A percentile compares a stretch with the other conserved stretches of the same genome.
Conservation (phyloP, 139 green algal genomes). For the Raphidocelis subcapitata region DNA sequence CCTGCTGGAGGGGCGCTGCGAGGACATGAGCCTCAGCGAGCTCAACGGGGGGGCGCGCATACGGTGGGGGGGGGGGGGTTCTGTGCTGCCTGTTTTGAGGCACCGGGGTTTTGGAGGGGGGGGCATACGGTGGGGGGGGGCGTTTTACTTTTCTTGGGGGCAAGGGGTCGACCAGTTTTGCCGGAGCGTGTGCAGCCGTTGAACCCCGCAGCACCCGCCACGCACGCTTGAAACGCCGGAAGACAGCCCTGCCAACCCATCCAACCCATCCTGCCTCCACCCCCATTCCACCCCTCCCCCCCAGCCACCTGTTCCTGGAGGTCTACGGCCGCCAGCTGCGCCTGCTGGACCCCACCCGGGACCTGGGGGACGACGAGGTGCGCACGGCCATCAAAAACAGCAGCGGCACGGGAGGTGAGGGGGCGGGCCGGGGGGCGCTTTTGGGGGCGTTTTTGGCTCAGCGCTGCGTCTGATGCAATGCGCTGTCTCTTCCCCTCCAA, state of each 20-base stretch:
- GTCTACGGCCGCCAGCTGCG: constrained; percentile 33
- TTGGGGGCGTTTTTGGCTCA: background rate
- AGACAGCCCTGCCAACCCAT: too few species aligned
- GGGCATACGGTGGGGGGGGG: too few species aligned
- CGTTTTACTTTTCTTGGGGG: too few species aligned
- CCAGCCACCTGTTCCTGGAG: constrained; percentile 65
- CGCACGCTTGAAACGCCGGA: too few species aligned
- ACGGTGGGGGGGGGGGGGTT: too few species aligned
- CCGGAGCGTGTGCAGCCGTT: too few species aligned
- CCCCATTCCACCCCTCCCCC: too few species aligned
- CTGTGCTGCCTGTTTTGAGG: too few species aligned
- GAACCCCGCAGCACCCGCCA: too few species aligned
- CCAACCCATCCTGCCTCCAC: too few species aligned
- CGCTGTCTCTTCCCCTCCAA: background rate
- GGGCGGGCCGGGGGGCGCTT: background rate
- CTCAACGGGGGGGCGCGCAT: constrained; percentile 87
- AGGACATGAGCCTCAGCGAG: constrained; percentile 49
- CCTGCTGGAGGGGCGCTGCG: constrained; percentile 82
- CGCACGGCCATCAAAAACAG: constrained; percentile 93
- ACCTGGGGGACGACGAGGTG: constrained; percentile 87
- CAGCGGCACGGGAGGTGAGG: constrained; percentile 68
- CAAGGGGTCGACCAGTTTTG: too few species aligned
- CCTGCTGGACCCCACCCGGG: constrained; percentile 50
- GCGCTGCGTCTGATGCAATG: background rate
- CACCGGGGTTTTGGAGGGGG: too few species aligned